These are phyloP conservation scores for Ophiostoma sp. DNA, from an alignment of 2,329 filamentous ascomycete species.

Conservation along the genomic window DNA sequence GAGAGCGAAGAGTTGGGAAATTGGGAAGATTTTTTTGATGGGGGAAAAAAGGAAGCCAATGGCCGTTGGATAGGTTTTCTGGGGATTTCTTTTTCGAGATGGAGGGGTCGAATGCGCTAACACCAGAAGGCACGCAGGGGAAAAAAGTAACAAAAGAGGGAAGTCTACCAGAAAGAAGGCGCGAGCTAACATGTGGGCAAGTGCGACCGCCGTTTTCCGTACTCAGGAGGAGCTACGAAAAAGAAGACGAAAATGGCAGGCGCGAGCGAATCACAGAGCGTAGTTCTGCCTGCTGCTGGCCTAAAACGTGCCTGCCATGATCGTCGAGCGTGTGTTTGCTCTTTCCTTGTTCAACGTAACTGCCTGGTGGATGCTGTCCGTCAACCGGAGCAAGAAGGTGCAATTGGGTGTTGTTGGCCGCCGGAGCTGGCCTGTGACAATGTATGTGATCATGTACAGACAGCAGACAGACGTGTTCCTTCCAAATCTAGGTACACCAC, in stretches of 20 bases:
- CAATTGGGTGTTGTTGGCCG: background rate
- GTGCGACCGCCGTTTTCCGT: background rate
- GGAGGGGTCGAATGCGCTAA: slow-evolving; percentile 23
- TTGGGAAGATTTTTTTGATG: slow-evolving; percentile 16
- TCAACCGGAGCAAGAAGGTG: slow-evolving; percentile 10
- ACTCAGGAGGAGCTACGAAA: background rate
- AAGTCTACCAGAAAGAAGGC: background rate
- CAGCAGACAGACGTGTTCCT: background rate
- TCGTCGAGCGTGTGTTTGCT: background rate
- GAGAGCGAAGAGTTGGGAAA: background rate
- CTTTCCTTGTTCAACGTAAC: background rate
- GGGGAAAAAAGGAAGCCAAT: slow-evolving; percentile 8
- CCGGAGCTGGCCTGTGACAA: slow-evolving; percentile 1
- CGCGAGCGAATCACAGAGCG: slow-evolving; percentile 14
- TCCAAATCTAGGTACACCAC: background rate
- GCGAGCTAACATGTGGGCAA: slow-evolving; percentile 14
- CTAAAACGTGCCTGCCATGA: background rate
- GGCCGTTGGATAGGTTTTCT: background rate
- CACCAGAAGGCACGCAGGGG: slow-evolving; percentile 16
- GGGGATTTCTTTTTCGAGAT: slow-evolving; percentile 18
- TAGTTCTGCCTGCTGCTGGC: background rate
- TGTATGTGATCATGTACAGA: background rate
- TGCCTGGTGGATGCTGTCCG: background rate
- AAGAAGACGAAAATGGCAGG: slow-evolving; percentile 3
- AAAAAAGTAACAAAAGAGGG: background rate